Evolutionary conservation across 495 filamentous ascomycete species (phyloP), one percentile per base, ranked within the genome.

Genomic region (Penicillium parvum): DNA sequence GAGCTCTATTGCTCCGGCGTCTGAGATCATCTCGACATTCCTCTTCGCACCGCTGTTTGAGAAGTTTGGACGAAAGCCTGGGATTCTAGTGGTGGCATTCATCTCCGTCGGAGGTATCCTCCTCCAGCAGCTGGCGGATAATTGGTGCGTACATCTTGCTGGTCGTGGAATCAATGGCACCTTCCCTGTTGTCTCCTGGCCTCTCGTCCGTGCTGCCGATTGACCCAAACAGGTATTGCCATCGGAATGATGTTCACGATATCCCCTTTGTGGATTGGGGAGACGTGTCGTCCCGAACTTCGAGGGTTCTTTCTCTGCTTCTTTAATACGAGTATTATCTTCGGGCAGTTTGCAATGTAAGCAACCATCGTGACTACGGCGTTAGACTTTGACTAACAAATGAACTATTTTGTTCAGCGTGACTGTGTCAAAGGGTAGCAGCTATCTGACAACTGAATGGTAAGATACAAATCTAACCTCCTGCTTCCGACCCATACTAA

Each of bases 301-400:
- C 33, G 54, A 16, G 54, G 54, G 1, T 57, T 57, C 40, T 57
- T 53, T 25, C 47, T 57, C 6, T 57, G 54, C 41, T 53, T 57
- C 41, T 57, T 57, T 40, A 57, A 57, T 37, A 50, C 54, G 4
- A 57, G 54, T 18, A 53, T 57, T 32, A 47, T 57, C 7, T 49
- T 58, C 20, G 51, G 47, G 4, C 48, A 55, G 14, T 50, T 53
- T 32, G 47, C 29, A 16, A 32, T 32, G 29, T 32, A 12, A 4
- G 29, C 29, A 32, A 16, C 12, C n/a, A 15, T 32, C n/a, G 0
- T 32, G 29, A 0, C 1, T 16, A 2, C 17, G 29, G n/a, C 3
- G 29, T 7, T 32, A 2, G 12, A 32, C 9, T 16, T 32, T 8
- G 29, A 32, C 29, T 32, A 0, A 32, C 10, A 16, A 29, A 32